Evolutionary conservation across 352 stramenopile species (phyloP), one percentile per base, ranked within the genome.

Genomic region (Pythium brachiatum): DNA sequence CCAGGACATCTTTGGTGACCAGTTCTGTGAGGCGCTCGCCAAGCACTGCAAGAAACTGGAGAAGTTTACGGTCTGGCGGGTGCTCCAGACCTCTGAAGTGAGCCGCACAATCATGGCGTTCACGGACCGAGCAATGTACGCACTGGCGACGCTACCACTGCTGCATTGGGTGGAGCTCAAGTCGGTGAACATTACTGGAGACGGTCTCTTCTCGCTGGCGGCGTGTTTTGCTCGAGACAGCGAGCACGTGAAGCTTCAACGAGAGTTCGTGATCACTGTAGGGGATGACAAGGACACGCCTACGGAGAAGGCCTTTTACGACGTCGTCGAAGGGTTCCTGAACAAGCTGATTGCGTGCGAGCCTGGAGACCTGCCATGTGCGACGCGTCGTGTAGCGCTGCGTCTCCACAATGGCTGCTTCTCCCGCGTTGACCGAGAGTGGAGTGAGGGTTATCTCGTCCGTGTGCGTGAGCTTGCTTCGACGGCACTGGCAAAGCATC

Each of bases 1-100:
- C 27, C 64, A 71, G 50, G 64, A 71, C 26, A 54, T 62, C 27
- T 71, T 71, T 57, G 64, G 64, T 1, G 57, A 71, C 21, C 53
- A 56, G 0, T 70, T 70, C n/a, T 64, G 48, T 43, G 41, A 62
- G 25, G 51, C 51, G 0, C n/a, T 70, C 0, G 48, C 57, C 0
- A 23, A n/a, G 1, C 15, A 60, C 31, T 70, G 63, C 25, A 43
- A 51, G 18, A 18, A 34, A 7, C 36, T 70, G 23, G 63, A 70
- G 39, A 60, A 50, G 13, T 62, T 70, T n/a, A 50, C 36, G 27
- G 46, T 70, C 18, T 56, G 62, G 27, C 34, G 47, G 15, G 54
- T 68, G 12, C 25, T 69, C 7, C 18, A 64, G 21, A 11, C n/a
- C 6, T 48, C 54, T 0, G 16, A 7, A 2, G 21, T 46, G 13